These are phyloP conservation scores for Aspergillus awamori DNA, from an alignment of 2,329 filamentous ascomycete species.

Conservation along the genomic window DNA sequence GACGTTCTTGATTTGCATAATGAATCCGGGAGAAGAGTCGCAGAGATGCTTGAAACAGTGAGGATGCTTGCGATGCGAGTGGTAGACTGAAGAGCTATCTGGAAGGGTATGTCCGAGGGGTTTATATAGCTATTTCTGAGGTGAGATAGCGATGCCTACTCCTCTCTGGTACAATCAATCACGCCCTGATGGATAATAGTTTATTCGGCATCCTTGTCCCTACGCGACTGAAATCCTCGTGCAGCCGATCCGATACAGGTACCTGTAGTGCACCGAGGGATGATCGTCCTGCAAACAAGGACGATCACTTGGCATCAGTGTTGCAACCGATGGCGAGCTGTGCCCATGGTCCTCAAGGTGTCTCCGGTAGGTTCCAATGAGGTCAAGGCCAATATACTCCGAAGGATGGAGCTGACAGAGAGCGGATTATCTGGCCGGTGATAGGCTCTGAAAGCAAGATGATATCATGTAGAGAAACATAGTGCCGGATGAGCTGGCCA, in stretches of 20 bases:
- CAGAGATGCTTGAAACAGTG: background rate
- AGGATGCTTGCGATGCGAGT: background rate
- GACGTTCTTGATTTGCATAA: constrained; percentile 11
- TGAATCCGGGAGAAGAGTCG: background rate
- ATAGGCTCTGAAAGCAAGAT: background rate
- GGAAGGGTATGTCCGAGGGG: background rate
- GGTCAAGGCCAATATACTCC: background rate
- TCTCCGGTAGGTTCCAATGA: background rate
- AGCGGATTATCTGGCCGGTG: no score
- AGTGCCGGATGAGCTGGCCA: background rate
- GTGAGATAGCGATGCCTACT: no score
- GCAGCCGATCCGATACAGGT: background rate
- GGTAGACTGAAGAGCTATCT: background rate
- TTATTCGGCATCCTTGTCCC: background rate
- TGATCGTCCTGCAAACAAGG: constrained; percentile 1
- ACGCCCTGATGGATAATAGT: background rate
- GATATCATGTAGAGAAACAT: background rate
- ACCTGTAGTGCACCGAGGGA: background rate
- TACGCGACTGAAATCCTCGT: background rate
- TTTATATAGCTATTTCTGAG: constrained; percentile 1
- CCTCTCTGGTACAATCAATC: background rate
- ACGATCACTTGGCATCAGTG: background rate
- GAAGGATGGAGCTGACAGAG: background rate
- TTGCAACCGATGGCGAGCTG: background rate
- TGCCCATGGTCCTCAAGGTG: background rate